These are phyloP conservation scores for Stemphylium lycopersici DNA, from an alignment of 2,329 filamentous ascomycete species.

Conservation along the genomic window DNA sequence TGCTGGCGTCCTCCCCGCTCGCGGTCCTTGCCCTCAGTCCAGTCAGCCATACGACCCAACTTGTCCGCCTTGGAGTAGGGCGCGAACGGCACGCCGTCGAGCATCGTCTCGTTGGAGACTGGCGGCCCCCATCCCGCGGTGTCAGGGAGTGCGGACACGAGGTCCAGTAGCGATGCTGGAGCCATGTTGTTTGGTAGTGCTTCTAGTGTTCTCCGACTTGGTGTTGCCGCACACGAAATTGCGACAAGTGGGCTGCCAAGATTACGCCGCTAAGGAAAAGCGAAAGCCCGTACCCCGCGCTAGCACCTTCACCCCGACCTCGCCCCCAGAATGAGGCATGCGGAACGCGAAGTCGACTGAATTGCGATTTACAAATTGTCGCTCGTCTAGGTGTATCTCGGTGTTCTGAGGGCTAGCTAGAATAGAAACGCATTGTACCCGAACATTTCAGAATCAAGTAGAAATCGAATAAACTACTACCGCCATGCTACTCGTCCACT, in stretches of 20 bases:
- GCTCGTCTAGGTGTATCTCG: too few relatives aligned
- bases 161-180: conserved; percentile 54
- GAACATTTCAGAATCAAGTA: too few relatives aligned
- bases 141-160: conserved; percentile 55
- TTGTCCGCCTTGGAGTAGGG: conserved; percentile 99
- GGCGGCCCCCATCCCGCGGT: conserved; percentile 77
- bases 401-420: too few relatives aligned
- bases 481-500: conserved; percentile 3
- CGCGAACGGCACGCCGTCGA: conserved; percentile 95
- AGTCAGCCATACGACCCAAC: conserved; percentile 98
- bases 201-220: conserved; percentile 12
- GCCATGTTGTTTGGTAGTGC: conserved; percentile 48
- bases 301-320: not conserved
- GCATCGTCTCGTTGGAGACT: conserved; percentile 81
- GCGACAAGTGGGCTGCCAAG: conserved; percentile 26
- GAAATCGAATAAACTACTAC: too few relatives aligned
- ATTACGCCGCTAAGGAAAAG: conserved; percentile 22
- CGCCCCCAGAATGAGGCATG: too few relatives aligned
- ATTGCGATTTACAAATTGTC: too few relatives aligned
- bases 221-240: conserved; percentile 29
- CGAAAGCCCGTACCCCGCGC: conserved; percentile 21
- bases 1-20: conserved; percentile 83
- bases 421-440: too few relatives aligned
- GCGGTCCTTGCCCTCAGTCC: conserved; percentile 87
- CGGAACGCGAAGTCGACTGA: too few relatives aligned